Evolutionary conservation across 176 grass and related monocot genomes (phyloP).

Genomic region (Urochloa ruziziensis): DNA sequence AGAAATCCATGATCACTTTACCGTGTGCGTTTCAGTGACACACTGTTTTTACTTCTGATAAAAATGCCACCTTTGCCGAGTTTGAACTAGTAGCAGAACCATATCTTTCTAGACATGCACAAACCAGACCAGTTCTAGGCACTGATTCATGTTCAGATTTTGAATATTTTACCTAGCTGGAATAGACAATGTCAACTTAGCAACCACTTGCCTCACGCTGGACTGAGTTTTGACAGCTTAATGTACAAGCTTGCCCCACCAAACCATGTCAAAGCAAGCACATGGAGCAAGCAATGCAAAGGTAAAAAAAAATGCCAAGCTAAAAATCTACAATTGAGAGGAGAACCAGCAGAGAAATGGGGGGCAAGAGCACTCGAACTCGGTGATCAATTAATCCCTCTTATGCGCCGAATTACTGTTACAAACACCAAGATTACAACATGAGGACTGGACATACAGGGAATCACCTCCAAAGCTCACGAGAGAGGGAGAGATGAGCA

Average conservation of each 20-base stretch:
- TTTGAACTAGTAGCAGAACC: neutral
- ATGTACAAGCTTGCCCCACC: slow-evolving; percentile 32
- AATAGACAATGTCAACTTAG: slow-evolving; percentile 35
- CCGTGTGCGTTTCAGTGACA: neutral
- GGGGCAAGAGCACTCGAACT: neutral
- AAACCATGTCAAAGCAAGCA: slow-evolving; percentile 24
- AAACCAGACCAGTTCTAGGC: slow-evolving; percentile 10
- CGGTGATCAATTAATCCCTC: slow-evolving; percentile 56
- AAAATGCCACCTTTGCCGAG: neutral
- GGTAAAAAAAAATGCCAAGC: slow-evolving; percentile 25
- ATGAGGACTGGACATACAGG: slow-evolving; percentile 29
- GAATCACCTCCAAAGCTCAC: slow-evolving; percentile 31
- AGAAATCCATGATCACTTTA: neutral
- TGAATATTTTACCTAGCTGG: slow-evolving; percentile 10
- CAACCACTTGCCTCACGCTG: slow-evolving; percentile 23
- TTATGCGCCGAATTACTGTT: slow-evolving; percentile 63
- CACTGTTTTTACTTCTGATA: neutral
- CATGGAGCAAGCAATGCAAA: slow-evolving; percentile 1
- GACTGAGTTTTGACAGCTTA: slow-evolving; percentile 16
- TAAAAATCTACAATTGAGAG: slow-evolving; percentile 21
- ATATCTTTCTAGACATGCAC: neutral
- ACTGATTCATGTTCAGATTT: neutral
- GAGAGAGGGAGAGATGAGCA: slow-evolving; percentile 13
- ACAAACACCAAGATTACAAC: slow-evolving; percentile 52
- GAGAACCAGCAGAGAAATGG: neutral